Conservation (phyloP, 768 basidiomycete species). For the Podaxis sp. region DNA sequence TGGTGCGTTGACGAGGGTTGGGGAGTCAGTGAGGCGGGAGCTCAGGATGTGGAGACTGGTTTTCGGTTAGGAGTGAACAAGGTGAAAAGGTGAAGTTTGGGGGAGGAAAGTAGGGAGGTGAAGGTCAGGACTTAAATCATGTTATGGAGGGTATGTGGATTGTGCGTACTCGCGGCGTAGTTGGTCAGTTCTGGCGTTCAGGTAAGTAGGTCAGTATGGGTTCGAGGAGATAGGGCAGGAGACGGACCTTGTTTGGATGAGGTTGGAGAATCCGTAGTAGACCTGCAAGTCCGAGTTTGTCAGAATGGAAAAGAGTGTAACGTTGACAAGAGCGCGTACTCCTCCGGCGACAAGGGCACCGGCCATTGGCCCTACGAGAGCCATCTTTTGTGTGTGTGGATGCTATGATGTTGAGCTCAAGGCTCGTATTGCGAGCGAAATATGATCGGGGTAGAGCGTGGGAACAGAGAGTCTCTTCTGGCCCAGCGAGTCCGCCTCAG, state of each 20-base stretch:
- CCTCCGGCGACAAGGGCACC: slow-evolving; percentile 67
- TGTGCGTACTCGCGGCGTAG: slow-evolving; percentile 49
- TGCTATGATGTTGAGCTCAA: background rate
- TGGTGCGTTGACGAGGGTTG: slow-evolving; percentile 43
- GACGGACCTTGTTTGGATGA: slow-evolving; percentile 52
- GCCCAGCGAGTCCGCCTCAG: no score
- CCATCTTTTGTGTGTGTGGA: slow-evolving; percentile 33
- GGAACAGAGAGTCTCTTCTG: slow-evolving; percentile 38
- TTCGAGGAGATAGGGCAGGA: background rate
- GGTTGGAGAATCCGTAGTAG: slow-evolving; percentile 67
- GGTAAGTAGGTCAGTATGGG: slow-evolving; percentile 8
- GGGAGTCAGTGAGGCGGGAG: slow-evolving; percentile 44
- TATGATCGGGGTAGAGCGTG: background rate
- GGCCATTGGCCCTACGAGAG: slow-evolving; percentile 62
- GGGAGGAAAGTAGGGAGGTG: background rate
- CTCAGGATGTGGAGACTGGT: slow-evolving; percentile 46
- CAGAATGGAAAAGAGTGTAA: background rate
- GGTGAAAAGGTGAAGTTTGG: background rate
- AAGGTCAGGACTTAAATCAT: background rate
- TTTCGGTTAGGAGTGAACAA: background rate
- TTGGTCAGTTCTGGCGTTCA: slow-evolving; percentile 43
- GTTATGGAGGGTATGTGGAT: background rate
- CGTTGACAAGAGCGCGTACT: slow-evolving; percentile 28
- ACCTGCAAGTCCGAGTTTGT: slow-evolving; percentile 31
- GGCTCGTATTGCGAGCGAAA: background rate